Base-by-base conservation (phyloP, 176 grass and related monocot species). In the Bonia amplexicaulis region DNA sequence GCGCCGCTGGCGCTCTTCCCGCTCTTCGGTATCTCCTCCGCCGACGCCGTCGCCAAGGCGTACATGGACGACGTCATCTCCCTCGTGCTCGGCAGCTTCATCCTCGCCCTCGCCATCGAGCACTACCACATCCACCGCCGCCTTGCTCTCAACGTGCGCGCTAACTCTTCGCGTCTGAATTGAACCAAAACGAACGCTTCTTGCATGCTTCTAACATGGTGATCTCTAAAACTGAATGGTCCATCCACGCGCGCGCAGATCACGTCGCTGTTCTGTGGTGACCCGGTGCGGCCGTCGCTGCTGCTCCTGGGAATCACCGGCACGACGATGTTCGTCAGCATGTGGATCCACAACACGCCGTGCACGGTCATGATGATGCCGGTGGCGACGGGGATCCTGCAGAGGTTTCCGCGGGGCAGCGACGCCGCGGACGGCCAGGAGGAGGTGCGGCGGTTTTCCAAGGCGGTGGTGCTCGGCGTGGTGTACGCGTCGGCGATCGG, bases 31-130 rank as follows among this genome's bases (percentile, higher is more conserved):
- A 33, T 98, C 67, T 35, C 95, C 55, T 78, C 85, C 7, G 70
- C 93, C 46, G 73, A 87, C 81, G 73, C 64, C 35, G 95, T 98
- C 55, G 83, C 91, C 60, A 93, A 87, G 75, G 80, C 89, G 1
- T 98, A 98, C 82, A 98, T 98, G 96, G 88, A 92, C 80, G 96
- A 98, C 90, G 88, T 98, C 79, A 98, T 98, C 93, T 83, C 96
- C 29, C 91, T 98, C 69, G 90, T 98, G 82, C 93, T 95, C 66
- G 91, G 96, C 20, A 98, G 96, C 89, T 98, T 98, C 79, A 94
- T 98, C 67, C 93, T 98, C 55, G 96, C 89, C 8, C 89, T 98
- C 83, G 96, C 96, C 49, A 87, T 98, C 54, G 93, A 95, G 73
- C 96, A 93, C 70, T 95, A 98, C 83, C 81, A 92, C 64, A 98